Base-by-base conservation (phyloP, 2,329 filamentous ascomycete genomes). In the Fusarium sacchari region DNA sequence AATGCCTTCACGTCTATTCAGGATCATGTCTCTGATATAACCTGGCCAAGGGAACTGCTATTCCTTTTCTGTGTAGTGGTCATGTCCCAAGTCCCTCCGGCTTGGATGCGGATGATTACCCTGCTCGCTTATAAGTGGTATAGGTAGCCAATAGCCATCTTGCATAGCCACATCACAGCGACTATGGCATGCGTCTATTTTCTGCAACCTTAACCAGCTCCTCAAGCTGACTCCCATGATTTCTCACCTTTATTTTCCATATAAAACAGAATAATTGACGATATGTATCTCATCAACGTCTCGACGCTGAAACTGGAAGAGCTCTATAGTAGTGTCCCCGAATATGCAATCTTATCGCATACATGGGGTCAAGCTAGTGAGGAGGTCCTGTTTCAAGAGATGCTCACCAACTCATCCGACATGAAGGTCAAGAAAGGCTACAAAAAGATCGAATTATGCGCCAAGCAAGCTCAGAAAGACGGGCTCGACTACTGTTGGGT, bases 401-500 rank as follows among this genome's bases (percentile, higher is more conserved):
- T 66, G 39, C 30, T 26, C 18, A 24, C 52, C 34, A 50, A 24
- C 43, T 55, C 60, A 61, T 18, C 46, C 7, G 47, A 52, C 37
- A 13, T 28, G 24, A 62, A 26, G 28, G 26, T 32, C 17, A 73
- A 76, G 24, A 65, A 26, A 6, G 79, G 77, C 2, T 80, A 64
- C n/a, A 58, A 32, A 10, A 81, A 81, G 60, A 67, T 80, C 32
- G 34, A 67, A 11, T 53, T 70, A 5, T 69, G 72, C 7, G 77
- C 74, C 50, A 39, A 50, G 2, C 61, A 74, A 20, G 75, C 78
- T 2, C 55, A 40, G 8, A 28, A 39, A 3, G 68, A 74, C 8
- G 59, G 65, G 0, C 37, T 79, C 8, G 37, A 60, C 14, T 76
- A 78, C 39, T 67, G 75, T 9, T 80, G 80, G 80, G 68, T 80